phyloP scores from a whole-genome alignment of 768 basidiomycete genomes.

The Lentinula sp. region DNA sequence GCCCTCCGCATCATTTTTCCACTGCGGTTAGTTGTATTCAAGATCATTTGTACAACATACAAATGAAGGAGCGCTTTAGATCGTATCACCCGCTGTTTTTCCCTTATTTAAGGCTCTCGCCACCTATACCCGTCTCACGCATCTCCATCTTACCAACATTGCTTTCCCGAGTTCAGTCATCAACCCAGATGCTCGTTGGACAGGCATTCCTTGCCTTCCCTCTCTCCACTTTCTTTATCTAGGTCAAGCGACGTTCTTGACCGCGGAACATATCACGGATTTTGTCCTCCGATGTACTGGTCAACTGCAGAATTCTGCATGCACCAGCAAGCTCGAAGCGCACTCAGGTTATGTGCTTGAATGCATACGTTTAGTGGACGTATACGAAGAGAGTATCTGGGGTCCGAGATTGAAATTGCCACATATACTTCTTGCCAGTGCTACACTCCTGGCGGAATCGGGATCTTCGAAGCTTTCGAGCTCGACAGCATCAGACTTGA shows the following conservation, averaged over 20 bases:
- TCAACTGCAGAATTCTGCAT: background rate
- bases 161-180: constrained; percentile 6
- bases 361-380: constrained; percentile 28
- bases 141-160: constrained; percentile 37
- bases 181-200: background rate
- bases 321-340: background rate
- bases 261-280: constrained; percentile 1
- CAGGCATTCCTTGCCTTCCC: constrained; percentile 6
- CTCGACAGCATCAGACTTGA: background rate
- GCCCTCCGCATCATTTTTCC: constrained; percentile 56
- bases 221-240: constrained; percentile 6
- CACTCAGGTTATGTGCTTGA: background rate
- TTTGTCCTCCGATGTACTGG: constrained; percentile 1
- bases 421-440: background rate
- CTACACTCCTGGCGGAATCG: background rate
- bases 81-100: constrained; percentile 16
- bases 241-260: constrained; percentile 5
- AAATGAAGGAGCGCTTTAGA: constrained; percentile 9
- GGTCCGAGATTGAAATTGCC: constrained; percentile 16
- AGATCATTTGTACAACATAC: background rate
- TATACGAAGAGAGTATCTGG: constrained; percentile 44
- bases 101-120: constrained; percentile 19
- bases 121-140: constrained; percentile 29
- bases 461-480: background rate
- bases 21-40: constrained; percentile 39